Evolutionary conservation across 2,329 filamentous ascomycete genomes (phyloP), one percentile per base, ranked within the genome.

Genomic region (Botrytis fragariae): DNA sequence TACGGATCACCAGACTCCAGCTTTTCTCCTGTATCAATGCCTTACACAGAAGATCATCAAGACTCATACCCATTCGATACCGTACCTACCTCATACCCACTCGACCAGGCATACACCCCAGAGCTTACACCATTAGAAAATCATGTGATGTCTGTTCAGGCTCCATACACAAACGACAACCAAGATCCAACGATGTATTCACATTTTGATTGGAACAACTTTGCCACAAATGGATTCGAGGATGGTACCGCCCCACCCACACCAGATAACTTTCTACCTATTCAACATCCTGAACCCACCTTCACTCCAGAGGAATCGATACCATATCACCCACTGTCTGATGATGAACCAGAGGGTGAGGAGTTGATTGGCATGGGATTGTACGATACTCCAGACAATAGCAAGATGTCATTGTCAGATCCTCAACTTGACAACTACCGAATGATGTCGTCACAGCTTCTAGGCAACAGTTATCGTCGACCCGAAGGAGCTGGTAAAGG

Each of bases 361-460:
- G 91, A 94, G 74, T 86, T 95, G 2, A 87, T 94, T n/a, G 93
- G 93, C 32, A 91, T 96, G 87, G 93, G 93, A 0, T 87, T 96
- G 0, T 96, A 96, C 81, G 93, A 94, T 78, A 84, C 88, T 7
- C 92, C 92, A 0, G 91, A 90, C 72, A 87, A 88, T 78, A 78
- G 82, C 60, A 82, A 85, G 12, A 69, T 75, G 22, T 69, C 75
- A 16, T 73, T 77, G 14, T 82, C 84, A 32, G 86, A 87, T 72
- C 83, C 85, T 44, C 83, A 85, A 69, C 80, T 88, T 72, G 83
- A 89, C 81, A 85, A 87, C 82, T 86, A 89, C 82, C 81, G 85
- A 68, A 85, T 85, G 6, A 72, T 77, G 8, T 87, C 88, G 73
- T 86, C 85, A 51, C 85, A 86, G 39, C 81, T 92, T 29, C 82